Conservation (phyloP, 106 monocot species). For the Dioscorea dumetorum region DNA sequence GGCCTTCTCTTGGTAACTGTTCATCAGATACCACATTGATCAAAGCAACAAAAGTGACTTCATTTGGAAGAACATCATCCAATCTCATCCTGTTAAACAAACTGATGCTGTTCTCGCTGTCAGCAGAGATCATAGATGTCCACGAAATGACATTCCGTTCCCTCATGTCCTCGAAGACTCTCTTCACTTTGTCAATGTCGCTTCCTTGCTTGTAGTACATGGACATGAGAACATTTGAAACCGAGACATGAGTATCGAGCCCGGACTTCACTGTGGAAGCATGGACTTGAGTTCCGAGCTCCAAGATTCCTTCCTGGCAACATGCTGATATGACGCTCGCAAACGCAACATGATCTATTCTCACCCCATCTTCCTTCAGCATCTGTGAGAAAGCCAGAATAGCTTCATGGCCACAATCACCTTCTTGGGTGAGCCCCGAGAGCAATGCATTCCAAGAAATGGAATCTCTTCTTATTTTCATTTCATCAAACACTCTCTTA, state of each 20-base stretch:
- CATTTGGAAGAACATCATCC: conserved; percentile 52
- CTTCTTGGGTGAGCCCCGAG: conserved; percentile 59
- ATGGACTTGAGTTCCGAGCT: conserved; percentile 58
- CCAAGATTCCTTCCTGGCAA: conserved; percentile 17
- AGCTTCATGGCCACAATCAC: conserved; percentile 31
- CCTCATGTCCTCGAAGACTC: conserved; percentile 37
- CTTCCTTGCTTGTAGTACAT: conserved; percentile 61
- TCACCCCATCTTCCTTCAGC: conserved; percentile 28
- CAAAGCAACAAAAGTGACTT: conserved; percentile 67
- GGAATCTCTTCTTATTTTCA: conserved; percentile 41
- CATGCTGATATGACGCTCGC: conserved; percentile 59
- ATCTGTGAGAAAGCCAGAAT: conserved; percentile 38
- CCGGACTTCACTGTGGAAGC: conserved; percentile 36
- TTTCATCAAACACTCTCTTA: conserved; percentile 57
- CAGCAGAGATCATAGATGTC: conserved; percentile 82
- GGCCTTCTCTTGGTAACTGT: conserved; percentile 15
- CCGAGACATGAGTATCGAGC: conserved; percentile 19
- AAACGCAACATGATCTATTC: conserved; percentile 53
- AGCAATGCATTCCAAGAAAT: conserved; percentile 91
- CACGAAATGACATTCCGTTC: conserved; percentile 68
- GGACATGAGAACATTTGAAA: conserved; percentile 77
- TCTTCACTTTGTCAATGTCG: conserved; percentile 10
- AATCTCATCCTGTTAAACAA: conserved; percentile 58
- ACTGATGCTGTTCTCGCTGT: conserved; percentile 29
- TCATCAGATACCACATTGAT: conserved; percentile 29